phyloP scores from a whole-genome alignment of 768 basidiomycete species.

The Rhizopogon vulgaris region DNA sequence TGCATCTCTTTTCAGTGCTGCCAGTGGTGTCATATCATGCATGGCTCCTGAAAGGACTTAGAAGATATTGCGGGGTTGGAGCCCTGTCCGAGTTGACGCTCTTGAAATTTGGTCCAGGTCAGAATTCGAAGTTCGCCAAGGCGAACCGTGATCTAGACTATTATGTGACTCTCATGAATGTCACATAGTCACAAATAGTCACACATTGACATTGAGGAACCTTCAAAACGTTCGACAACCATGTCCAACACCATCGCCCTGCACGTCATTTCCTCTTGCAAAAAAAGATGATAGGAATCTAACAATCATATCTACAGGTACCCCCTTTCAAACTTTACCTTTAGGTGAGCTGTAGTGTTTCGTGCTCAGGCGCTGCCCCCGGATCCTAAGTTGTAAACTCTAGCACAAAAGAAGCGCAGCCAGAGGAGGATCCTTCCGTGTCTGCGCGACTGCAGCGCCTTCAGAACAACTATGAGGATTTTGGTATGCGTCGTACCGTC shows the following conservation, averaged over 20 bases:
- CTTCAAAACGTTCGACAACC: conserved; percentile 12
- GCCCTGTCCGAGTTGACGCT: too few relatives aligned
- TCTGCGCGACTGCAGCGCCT: conserved; percentile 90
- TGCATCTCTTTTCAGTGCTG: too few relatives aligned
- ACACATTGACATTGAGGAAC: conserved; percentile 7
- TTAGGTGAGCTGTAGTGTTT: conserved; percentile 48
- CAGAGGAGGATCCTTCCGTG: conserved; percentile 96
- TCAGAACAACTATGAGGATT: conserved; percentile 95
- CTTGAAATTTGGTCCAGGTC: too few relatives aligned
- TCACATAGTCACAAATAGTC: conserved; percentile 11
- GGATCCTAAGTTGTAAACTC: background rate
- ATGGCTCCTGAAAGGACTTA: too few relatives aligned
- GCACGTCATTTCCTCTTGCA: conserved; percentile 22
- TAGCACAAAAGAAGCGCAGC: conserved; percentile 94
- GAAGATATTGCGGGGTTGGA: too few relatives aligned
- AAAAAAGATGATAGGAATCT: background rate
- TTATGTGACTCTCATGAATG: background rate
- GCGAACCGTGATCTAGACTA: too few relatives aligned
- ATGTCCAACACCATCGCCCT: conserved; percentile 52
- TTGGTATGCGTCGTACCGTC: conserved; percentile 93
- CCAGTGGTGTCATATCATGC: too few relatives aligned
- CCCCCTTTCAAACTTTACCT: conserved; percentile 86
- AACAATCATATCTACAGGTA: conserved; percentile 41
- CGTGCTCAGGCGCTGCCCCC: conserved; percentile 8
- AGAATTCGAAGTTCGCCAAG: background rate